Evolutionary conservation across 768 basidiomycete species (phyloP).

Genomic region (Suillus spraguei): DNA sequence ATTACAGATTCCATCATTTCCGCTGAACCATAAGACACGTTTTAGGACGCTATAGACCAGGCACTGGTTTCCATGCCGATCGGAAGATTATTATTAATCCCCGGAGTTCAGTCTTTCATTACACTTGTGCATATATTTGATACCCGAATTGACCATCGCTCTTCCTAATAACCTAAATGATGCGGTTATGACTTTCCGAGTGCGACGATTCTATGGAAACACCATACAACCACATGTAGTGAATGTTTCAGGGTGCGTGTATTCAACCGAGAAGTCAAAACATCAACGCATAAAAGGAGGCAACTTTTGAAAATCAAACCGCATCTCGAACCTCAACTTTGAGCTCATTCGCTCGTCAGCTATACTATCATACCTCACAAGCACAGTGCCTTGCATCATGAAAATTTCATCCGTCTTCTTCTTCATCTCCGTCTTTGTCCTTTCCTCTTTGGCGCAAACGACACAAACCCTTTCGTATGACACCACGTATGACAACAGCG

Average conservation of each 20-base stretch:
- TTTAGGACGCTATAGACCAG: neutral
- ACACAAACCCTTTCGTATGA: constrained; percentile 39
- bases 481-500: constrained; percentile 34
- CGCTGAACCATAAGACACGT: neutral
- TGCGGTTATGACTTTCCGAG: constrained; percentile 10
- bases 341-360: neutral
- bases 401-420: constrained; percentile 22
- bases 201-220: constrained; percentile 2
- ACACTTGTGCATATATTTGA: neutral
- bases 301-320: neutral
- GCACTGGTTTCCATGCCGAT: constrained; percentile 1
- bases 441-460: constrained; percentile 25
- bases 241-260: constrained; percentile 11
- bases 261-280: constrained; percentile 16
- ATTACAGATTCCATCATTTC: neutral
- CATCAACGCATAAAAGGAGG: constrained; percentile 22
- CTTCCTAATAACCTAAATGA: constrained; percentile 1
- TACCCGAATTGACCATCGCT: neutral
- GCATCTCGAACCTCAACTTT: neutral
- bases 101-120: neutral
- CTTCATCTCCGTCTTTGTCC: constrained; percentile 19
- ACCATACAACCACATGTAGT: neutral
- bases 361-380: neutral
- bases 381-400: constrained; percentile 24
- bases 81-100: neutral